Percentiles rank a stretch among this genome's conserved stretches.
phyloP scores from a whole-genome alignment of 202 grass and related monocot genomes.

The Panicum hallii region DNA sequence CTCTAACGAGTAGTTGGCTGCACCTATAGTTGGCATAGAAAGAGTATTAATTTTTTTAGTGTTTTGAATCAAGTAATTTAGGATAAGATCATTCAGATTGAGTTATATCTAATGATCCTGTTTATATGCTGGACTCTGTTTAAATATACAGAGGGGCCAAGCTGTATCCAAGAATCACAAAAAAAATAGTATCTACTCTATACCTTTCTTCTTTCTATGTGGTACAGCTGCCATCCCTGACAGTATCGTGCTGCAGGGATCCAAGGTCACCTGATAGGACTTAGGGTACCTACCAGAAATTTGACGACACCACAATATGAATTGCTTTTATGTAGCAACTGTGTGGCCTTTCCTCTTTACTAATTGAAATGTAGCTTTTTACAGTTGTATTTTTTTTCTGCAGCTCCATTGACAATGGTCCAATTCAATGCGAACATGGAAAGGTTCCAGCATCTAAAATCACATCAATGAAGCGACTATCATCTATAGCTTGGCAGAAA shows the following conservation, averaged over 20 bases:
- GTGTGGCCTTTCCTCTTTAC: background rate
- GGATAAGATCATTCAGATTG: background rate
- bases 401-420: conserved; percentile 86
- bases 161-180: background rate
- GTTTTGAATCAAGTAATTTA: background rate
- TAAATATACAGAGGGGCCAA: background rate
- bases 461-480: conserved; percentile 83
- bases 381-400: conserved; percentile 41
- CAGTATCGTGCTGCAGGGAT: background rate
- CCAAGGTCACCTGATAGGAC: background rate
- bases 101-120: conserved; percentile 5
- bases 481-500: conserved; percentile 77
- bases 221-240: background rate
- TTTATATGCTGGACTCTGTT: background rate
- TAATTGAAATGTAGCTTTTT: conserved; percentile 40
- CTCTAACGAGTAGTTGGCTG: background rate
- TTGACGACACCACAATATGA: background rate
- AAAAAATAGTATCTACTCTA: background rate
- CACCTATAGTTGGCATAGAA: background rate
- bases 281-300: background rate
- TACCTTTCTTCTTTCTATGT: background rate
- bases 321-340: conserved; percentile 17
- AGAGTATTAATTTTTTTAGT: background rate
- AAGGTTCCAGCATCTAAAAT: conserved; percentile 86
- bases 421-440: conserved; percentile 85